Conservation (phyloP, 1,284 basidiomycete genomes). For the Leccinum pachyderme region DNA sequence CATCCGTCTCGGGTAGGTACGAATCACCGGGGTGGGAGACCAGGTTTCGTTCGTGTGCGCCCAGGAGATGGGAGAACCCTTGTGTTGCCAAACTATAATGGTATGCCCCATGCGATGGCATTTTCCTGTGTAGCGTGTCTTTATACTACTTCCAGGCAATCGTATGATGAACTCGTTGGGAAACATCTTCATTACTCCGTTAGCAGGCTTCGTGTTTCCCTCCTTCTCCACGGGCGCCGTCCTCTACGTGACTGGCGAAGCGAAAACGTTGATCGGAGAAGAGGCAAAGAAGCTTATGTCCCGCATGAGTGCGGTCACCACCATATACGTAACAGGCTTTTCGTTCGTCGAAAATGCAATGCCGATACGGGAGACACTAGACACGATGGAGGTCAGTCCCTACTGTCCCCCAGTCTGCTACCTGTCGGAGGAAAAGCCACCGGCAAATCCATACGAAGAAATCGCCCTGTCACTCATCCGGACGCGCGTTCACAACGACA, state of each 20-base stretch:
- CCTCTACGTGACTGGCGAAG: constrained; percentile 59
- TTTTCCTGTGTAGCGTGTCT: background rate
- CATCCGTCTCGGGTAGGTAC: constrained; percentile 59
- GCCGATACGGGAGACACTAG: constrained; percentile 46
- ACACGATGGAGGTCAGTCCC: constrained; percentile 42
- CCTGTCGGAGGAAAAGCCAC: constrained; percentile 46
- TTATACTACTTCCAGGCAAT: constrained; percentile 42
- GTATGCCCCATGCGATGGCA: constrained; percentile 27
- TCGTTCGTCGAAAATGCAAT: constrained; percentile 53
- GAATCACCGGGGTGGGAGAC: constrained; percentile 62
- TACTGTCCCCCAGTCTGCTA: constrained; percentile 60
- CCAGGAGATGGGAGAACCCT: constrained; percentile 53
- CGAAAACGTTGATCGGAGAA: constrained; percentile 47
- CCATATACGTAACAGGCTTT: constrained; percentile 50
- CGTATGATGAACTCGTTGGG: constrained; percentile 61
- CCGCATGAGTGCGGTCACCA: constrained; percentile 49
- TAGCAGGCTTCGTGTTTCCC: constrained; percentile 54
- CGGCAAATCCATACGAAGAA: constrained; percentile 28
- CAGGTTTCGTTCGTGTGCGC: constrained; percentile 56
- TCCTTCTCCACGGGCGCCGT: constrained; percentile 53
- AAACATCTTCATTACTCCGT: constrained; percentile 53
- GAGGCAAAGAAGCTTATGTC: constrained; percentile 54
- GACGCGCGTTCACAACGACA: constrained; percentile 43
- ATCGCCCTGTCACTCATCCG: constrained; percentile 33
- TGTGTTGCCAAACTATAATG: constrained; percentile 60